phyloP scores from a whole-genome alignment of 257 asterid species.

The Voacanga thouarsii region DNA sequence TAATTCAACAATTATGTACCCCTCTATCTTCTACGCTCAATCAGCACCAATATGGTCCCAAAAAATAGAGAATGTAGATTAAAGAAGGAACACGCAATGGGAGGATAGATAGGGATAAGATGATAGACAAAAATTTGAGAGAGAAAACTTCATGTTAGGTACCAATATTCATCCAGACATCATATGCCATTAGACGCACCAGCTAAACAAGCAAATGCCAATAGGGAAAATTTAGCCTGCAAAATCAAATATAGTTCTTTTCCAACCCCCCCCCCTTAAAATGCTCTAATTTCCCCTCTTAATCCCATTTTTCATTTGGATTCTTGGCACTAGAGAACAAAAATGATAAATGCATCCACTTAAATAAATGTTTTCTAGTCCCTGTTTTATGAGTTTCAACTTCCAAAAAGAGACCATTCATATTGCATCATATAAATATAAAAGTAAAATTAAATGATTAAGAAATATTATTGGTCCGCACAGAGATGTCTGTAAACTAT shows the following conservation, averaged over 20 bases:
- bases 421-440: no score
- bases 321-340: background rate
- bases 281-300: background rate
- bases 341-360: background rate
- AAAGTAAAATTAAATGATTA: no score
- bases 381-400: background rate
- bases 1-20: background rate
- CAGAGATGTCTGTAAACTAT: no score
- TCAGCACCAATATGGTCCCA: background rate
- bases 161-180: background rate
- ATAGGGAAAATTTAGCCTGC: background rate
- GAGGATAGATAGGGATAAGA: background rate
- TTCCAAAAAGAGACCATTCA: background rate
- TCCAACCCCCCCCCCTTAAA: background rate
- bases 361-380: background rate
- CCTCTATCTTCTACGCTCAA: background rate
- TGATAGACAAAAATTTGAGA: background rate
- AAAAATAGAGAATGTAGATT: background rate
- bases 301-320: background rate
- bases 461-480: no score
- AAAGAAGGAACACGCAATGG: background rate
- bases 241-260: no score
- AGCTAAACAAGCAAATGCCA: no score
- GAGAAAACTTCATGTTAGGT: background rate
- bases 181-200: no score